Evolutionary conservation across 805 yeast genomes (phyloP), one percentile per base, ranked within the genome.

Genomic region (Starmera caribaea): DNA sequence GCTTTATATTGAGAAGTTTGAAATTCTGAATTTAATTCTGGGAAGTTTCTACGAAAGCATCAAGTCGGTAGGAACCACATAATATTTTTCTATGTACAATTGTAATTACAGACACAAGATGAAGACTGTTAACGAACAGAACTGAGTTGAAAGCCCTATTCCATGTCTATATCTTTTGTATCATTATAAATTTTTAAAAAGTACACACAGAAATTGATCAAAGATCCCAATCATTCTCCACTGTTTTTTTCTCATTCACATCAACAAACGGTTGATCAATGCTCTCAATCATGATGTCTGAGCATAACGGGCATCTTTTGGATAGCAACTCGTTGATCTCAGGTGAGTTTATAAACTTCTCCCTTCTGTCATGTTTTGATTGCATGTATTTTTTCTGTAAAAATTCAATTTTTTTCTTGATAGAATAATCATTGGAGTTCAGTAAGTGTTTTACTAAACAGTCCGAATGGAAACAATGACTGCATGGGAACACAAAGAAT

Each of bases 381-480:
- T 49, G 30, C 1, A 49, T 28, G 43, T 63, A 66, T 31, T 61
- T 61, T 26, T 55, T 51, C 31, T 66, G 62, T 33, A 79, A 61
- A 39, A 67, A 71, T 41, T 76, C 76, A 41, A 84, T 73, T 28
- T 74, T 65, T 52, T 74, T 78, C 54, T 80, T 79, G 38, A 80
- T 68, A 32, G 76, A 69, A 54, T 79, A 80, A 47, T 86, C 87
- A 34, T 77, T 78, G 27, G 81, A 77, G 30, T 67, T 65, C 38
- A 81, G 54, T 29, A 82, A 74, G 31, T 64, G 64, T 41, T 74
- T 71, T 7, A 82, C 73, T n/a, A 87, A 58, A 62, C 98, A 92
- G 55, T 88, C 96, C 38, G 79, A 79, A 55, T 92, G 97, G 61
- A 85, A 83, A 5, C 85, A 76, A 57, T 92, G 98, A 41, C 74